Conservation (phyloP, 1,284 basidiomycete species). For the Amylostereum chailletii region DNA sequence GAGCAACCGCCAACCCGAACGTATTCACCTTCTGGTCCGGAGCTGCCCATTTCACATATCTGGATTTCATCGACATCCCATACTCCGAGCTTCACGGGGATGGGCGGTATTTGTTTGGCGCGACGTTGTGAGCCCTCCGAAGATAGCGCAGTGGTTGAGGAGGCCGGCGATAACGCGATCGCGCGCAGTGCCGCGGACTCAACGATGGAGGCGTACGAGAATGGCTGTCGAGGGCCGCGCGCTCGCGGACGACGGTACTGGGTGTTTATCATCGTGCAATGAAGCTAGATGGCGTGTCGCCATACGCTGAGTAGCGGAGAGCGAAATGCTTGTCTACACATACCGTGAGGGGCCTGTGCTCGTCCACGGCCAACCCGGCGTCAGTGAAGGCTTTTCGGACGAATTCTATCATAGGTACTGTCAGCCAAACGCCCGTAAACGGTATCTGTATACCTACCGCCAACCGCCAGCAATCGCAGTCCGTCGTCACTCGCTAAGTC, state of each 20-base stretch:
- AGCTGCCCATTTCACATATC: constrained; percentile 55
- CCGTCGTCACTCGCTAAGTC: constrained; percentile 18
- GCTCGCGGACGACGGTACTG: constrained; percentile 38
- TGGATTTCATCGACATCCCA: constrained; percentile 44
- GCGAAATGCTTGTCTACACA: constrained; percentile 7
- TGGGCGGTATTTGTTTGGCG: constrained; percentile 4
- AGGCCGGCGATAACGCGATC: constrained; percentile 4
- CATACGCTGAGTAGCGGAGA: neutral
- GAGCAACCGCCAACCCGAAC: constrained; percentile 22
- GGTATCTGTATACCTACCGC: constrained; percentile 25
- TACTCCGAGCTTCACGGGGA: constrained; percentile 32
- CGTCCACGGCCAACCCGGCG: constrained; percentile 32
- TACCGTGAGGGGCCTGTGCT: constrained; percentile 54
- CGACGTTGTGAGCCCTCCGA: too few relatives aligned
- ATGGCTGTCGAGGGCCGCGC: constrained; percentile 26
- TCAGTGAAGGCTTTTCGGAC: constrained; percentile 36
- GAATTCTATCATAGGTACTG: constrained; percentile 24
- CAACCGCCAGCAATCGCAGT: constrained; percentile 25
- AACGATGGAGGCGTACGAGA: constrained; percentile 40
- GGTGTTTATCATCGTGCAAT: constrained; percentile 63
- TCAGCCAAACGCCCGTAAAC: neutral
- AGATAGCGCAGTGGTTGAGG: neutral
- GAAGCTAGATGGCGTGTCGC: constrained; percentile 33
- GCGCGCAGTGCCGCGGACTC: constrained; percentile 20
- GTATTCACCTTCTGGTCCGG: constrained; percentile 45